These are phyloP conservation scores for Tricladium varicosporioides DNA, from an alignment of 2,329 filamentous ascomycete genomes.

Conservation along the genomic window DNA sequence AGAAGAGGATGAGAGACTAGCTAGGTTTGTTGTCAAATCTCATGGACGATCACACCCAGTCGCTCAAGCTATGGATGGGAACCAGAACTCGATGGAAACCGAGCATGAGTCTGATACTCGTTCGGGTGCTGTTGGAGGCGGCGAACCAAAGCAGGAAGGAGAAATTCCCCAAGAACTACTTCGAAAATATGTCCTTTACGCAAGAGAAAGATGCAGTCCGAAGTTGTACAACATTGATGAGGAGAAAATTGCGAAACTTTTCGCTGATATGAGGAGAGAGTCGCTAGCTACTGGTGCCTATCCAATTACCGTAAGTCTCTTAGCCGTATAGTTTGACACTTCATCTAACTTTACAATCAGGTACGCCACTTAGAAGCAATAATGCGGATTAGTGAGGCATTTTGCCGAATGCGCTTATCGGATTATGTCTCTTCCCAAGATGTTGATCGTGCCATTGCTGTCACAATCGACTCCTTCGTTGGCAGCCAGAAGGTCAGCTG, in stretches of 20 bases:
- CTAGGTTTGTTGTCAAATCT: conserved; percentile 90
- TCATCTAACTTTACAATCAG: conserved; percentile 43
- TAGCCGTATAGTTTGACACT: not conserved
- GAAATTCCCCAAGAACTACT: conserved; percentile 89
- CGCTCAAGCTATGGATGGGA: conserved; percentile 45
- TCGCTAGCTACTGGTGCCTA: conserved; percentile 92
- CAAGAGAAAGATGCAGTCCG: conserved; percentile 81
- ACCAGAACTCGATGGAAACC: conserved; percentile 58
- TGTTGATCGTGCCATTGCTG: conserved; percentile 94
- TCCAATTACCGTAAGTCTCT: conserved; percentile 82
- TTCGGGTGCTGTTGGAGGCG: conserved; percentile 40
- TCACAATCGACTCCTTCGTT: conserved; percentile 94
- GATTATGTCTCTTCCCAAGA: conserved; percentile 90
- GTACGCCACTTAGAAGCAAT: conserved; percentile 97
- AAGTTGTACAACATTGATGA: conserved; percentile 98
- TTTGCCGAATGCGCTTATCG: conserved; percentile 96
- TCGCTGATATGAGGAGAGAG: conserved; percentile 94
- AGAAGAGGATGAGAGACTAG: conserved; percentile 85
- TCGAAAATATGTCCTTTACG: conserved; percentile 95
- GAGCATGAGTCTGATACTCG: conserved; percentile 53
- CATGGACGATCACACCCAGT: conserved; percentile 85
- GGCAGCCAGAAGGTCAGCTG: conserved; percentile 95
- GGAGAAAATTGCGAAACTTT: conserved; percentile 91
- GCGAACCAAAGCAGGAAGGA: conserved; percentile 53
- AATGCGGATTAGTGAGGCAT: conserved; percentile 90